Conservation (phyloP, 2,329 filamentous ascomycete species). For the Thielaviopsis punctulata region DNA sequence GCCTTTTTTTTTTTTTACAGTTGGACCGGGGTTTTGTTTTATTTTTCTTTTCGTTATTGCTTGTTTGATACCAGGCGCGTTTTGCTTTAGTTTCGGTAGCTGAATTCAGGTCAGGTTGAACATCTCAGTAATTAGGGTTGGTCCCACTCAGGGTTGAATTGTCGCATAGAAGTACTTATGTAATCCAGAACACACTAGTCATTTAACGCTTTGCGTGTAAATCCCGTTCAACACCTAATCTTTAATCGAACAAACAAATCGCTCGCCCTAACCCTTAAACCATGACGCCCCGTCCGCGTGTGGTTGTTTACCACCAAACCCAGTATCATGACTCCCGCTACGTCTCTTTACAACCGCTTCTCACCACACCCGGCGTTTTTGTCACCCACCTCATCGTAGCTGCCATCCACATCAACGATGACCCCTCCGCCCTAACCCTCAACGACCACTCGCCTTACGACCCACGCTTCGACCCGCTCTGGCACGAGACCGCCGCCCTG, state of each 20-base stretch:
- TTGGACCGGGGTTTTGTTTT: background rate
- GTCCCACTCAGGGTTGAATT: too few relatives aligned
- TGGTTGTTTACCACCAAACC: constrained; percentile 38
- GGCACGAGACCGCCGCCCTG: constrained; percentile 58
- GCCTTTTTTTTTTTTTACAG: background rate
- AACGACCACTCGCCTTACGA: constrained; percentile 64
- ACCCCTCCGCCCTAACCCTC: constrained; percentile 49
- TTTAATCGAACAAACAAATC: background rate
- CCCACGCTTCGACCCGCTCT: constrained; percentile 51
- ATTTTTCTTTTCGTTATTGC: background rate
- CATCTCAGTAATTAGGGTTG: too few relatives aligned
- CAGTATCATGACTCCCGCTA: constrained; percentile 28
- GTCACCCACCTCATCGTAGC: constrained; percentile 73
- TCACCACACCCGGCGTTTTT: constrained; percentile 23
- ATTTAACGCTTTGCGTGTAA: too few relatives aligned
- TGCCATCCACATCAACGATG: constrained; percentile 65
- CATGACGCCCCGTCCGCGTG: constrained; percentile 23
- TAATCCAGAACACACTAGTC: too few relatives aligned
- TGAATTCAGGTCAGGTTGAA: too few relatives aligned
- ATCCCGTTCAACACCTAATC: too few relatives aligned
- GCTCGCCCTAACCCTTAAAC: background rate
- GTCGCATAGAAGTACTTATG: too few relatives aligned
- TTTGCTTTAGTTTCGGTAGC: background rate
- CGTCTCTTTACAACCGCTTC: constrained; percentile 36
- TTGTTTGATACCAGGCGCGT: background rate